Percentiles rank a stretch among this genome's conserved stretches.
These are phyloP conservation scores for Cyamopsis tetragonoloba DNA, from an alignment of 306 rosid genomes.

Conservation along the genomic window DNA sequence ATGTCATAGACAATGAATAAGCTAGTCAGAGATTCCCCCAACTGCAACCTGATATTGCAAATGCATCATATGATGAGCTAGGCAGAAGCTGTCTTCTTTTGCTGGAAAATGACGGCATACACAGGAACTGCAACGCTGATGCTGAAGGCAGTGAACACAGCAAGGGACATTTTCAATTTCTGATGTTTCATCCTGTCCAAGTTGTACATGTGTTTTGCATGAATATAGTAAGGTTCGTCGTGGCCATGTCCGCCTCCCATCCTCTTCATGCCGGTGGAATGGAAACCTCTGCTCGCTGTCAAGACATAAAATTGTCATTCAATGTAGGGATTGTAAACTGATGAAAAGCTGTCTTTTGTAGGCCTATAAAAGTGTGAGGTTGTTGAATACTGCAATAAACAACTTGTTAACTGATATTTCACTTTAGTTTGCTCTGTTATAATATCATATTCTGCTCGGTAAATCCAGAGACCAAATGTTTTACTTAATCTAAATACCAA, in stretches of 20 bases:
- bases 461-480: neutral
- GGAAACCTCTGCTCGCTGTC: conserved; percentile 39
- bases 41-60: neutral
- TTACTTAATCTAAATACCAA: neutral
- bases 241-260: conserved; percentile 46
- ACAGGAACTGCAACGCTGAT: conserved; percentile 31
- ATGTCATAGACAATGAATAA: neutral
- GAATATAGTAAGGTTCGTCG: conserved; percentile 38
- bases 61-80: neutral
- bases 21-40: neutral
- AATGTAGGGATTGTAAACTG: neutral
- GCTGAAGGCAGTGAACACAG: conserved; percentile 35
- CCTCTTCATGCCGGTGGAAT: conserved; percentile 40
- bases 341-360: neutral
- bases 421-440: neutral
- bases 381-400: neutral
- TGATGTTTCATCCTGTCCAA: conserved; percentile 33
- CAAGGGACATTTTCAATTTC: conserved; percentile 33
- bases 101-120: conserved; percentile 38
- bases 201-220: conserved; percentile 50
- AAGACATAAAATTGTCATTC: conserved; percentile 12
- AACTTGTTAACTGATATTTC: neutral
- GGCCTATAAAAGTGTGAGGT: neutral
- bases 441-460: neutral
- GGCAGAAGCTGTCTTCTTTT: conserved; percentile 38